These are phyloP conservation scores for Candida broadrunensis DNA, from an alignment of 805 yeast genomes.

Conservation along the genomic window DNA sequence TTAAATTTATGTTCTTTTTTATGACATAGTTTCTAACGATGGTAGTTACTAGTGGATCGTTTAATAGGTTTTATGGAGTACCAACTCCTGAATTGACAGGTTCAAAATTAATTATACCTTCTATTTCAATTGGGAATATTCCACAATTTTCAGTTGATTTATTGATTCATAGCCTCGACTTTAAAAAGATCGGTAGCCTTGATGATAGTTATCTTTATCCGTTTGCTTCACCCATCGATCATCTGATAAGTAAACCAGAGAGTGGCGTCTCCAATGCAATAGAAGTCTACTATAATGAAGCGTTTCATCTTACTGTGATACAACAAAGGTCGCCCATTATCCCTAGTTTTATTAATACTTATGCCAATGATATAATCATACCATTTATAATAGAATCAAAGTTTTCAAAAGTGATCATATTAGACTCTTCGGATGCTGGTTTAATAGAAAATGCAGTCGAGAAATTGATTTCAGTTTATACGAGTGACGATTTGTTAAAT, in stretches of 20 bases:
- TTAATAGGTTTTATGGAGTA: not conserved
- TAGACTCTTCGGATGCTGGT: slow-evolving; percentile 76
- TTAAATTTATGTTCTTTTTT: not conserved
- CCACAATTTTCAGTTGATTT: slow-evolving; percentile 82
- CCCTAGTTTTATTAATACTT: slow-evolving; percentile 54
- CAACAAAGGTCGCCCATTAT: slow-evolving; percentile 85
- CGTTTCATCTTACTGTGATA: slow-evolving; percentile 48
- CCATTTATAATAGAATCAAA: slow-evolving; percentile 44
- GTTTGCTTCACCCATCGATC: slow-evolving; percentile 77
- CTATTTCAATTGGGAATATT: slow-evolving; percentile 84
- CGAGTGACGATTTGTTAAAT: slow-evolving; percentile 28
- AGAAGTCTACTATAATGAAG: slow-evolving; percentile 55
- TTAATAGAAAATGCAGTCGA: slow-evolving; percentile 22
- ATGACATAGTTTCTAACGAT: too few relatives aligned
- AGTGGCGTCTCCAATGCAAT: slow-evolving; percentile 54
- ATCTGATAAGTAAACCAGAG: slow-evolving; percentile 3
- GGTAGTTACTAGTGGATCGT: not conserved
- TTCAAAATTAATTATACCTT: slow-evolving; percentile 62
- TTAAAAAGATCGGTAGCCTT: slow-evolving; percentile 51
- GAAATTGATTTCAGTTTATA: slow-evolving; percentile 23
- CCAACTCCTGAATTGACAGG: not conserved
- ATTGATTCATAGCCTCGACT: slow-evolving; percentile 59
- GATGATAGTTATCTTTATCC: slow-evolving; percentile 70
- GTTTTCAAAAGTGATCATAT: slow-evolving; percentile 48
- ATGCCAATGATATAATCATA: slow-evolving; percentile 47